phyloP scores from a whole-genome alignment of 1,139 yeast genomes.

The Kodamaea suecica region DNA sequence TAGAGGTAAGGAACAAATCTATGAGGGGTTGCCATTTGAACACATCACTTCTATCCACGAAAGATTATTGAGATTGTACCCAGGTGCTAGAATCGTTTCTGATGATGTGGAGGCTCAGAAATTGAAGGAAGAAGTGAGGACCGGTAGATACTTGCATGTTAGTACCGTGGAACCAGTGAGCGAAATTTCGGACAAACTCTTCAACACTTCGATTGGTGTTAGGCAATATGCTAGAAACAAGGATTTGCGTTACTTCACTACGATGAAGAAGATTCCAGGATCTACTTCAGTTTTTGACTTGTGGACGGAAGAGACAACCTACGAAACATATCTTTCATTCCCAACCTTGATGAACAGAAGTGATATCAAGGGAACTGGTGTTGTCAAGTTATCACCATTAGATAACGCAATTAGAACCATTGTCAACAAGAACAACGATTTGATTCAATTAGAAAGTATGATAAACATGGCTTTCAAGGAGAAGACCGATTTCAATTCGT shows the following conservation, averaged over 20 bases:
- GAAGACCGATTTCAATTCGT: slow-evolving; percentile 46
- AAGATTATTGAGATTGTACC: slow-evolving; percentile 69
- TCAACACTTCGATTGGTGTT: slow-evolving; percentile 55
- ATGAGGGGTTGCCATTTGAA: slow-evolving; percentile 86
- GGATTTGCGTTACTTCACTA: slow-evolving; percentile 67
- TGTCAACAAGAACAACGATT: slow-evolving; percentile 65
- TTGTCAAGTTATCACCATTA: slow-evolving; percentile 74
- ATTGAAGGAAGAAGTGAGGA: slow-evolving; percentile 48
- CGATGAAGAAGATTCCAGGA: slow-evolving; percentile 72
- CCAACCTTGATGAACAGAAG: slow-evolving; percentile 88
- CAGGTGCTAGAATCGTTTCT: slow-evolving; percentile 74
- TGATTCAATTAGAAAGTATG: slow-evolving; percentile 64
- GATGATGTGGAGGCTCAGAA: slow-evolving; percentile 62
- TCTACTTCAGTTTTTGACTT: slow-evolving; percentile 69
- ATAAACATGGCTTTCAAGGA: slow-evolving; percentile 57
- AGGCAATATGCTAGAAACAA: slow-evolving; percentile 70
- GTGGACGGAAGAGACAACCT: slow-evolving; percentile 88
- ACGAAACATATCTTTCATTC: slow-evolving; percentile 72
- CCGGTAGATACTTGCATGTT: slow-evolving; percentile 74
- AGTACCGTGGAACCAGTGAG: slow-evolving; percentile 68
- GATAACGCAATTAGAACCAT: slow-evolving; percentile 76
- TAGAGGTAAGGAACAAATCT: slow-evolving; percentile 73
- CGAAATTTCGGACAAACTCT: slow-evolving; percentile 48
- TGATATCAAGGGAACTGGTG: slow-evolving; percentile 55
- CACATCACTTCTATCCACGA: slow-evolving; percentile 83